These are phyloP conservation scores for Skeletonema menzelii DNA, from an alignment of 108 stramenopile species.

Conservation along the genomic window DNA sequence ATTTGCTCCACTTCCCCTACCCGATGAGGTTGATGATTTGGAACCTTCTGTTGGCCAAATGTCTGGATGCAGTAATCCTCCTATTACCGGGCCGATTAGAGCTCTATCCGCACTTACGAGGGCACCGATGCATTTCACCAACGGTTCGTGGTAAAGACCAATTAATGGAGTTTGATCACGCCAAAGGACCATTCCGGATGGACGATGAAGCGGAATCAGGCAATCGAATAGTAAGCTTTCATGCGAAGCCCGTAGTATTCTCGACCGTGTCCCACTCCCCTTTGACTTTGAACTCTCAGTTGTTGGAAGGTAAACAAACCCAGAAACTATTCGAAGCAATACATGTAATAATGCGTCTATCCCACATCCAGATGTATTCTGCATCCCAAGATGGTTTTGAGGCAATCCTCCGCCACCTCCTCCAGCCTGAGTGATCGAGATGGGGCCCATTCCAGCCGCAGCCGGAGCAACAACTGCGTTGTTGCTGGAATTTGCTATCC, in stretches of 20 bases:
- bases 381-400: constrained; percentile 45
- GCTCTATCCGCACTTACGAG: constrained; percentile 41
- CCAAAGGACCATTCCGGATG: constrained; percentile 84
- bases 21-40: neutral
- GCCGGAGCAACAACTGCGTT: neutral
- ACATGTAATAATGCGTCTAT: constrained; percentile 56
- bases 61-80: constrained; percentile 66
- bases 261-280: constrained; percentile 8
- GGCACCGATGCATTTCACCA: constrained; percentile 70
- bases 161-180: constrained; percentile 79
- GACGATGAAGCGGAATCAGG: constrained; percentile 76
- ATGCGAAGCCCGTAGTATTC: constrained; percentile 29
- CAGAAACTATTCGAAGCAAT: constrained; percentile 57
- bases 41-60: constrained; percentile 59
- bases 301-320: constrained; percentile 25
- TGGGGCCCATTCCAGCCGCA: constrained; percentile 12
- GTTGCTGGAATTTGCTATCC: neutral
- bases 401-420: constrained; percentile 9
- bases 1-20: constrained; percentile 41
- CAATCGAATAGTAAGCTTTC: constrained; percentile 61
- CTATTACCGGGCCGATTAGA: constrained; percentile 49
- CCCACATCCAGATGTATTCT: constrained; percentile 73
- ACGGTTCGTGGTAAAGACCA: constrained; percentile 76
- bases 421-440: constrained; percentile 26
- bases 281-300: neutral